Conservation (phyloP, 2,329 filamentous ascomycete species). For the Colletotrichum melonis region DNA sequence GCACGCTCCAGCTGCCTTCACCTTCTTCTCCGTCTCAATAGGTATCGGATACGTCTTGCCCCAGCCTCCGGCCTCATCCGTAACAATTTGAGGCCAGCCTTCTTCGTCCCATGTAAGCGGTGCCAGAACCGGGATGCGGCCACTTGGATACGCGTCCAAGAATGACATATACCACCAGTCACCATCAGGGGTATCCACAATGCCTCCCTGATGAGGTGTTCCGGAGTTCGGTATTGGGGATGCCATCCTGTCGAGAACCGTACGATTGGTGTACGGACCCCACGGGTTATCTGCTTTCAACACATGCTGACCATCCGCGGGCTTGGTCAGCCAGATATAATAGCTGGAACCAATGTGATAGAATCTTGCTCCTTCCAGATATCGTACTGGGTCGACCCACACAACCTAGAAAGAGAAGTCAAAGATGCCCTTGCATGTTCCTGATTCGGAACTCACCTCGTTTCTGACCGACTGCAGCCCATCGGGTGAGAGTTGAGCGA, state of each 20-base stretch:
- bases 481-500: slow-evolving; percentile 23
- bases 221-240: slow-evolving; percentile 51
- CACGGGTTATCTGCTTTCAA: slow-evolving; percentile 58
- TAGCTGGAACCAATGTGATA: slow-evolving; percentile 65
- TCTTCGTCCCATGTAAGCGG: slow-evolving; percentile 59
- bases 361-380: slow-evolving; percentile 61
- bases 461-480: slow-evolving; percentile 16
- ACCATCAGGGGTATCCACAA: slow-evolving; percentile 62
- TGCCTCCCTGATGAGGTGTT: slow-evolving; percentile 64
- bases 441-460: neutral
- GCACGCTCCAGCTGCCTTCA: slow-evolving; percentile 27
- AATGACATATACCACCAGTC: slow-evolving; percentile 71
- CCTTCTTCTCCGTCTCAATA: slow-evolving; percentile 28
- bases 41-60: slow-evolving; percentile 50
- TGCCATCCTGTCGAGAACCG: slow-evolving; percentile 49
- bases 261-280: slow-evolving; percentile 59
- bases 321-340: slow-evolving; percentile 61
- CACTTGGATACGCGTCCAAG: slow-evolving; percentile 63
- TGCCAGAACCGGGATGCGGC: slow-evolving; percentile 66
- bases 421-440: neutral
- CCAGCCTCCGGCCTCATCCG: slow-evolving; percentile 55
- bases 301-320: slow-evolving; percentile 56
- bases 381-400: slow-evolving; percentile 17
- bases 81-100: slow-evolving; percentile 59
- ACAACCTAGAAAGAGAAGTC: neutral